Percentiles rank a stretch among this genome's conserved stretches.
phyloP scores from a whole-genome alignment of 805 yeast genomes.

The Wickerhamiella hasegawae region DNA sequence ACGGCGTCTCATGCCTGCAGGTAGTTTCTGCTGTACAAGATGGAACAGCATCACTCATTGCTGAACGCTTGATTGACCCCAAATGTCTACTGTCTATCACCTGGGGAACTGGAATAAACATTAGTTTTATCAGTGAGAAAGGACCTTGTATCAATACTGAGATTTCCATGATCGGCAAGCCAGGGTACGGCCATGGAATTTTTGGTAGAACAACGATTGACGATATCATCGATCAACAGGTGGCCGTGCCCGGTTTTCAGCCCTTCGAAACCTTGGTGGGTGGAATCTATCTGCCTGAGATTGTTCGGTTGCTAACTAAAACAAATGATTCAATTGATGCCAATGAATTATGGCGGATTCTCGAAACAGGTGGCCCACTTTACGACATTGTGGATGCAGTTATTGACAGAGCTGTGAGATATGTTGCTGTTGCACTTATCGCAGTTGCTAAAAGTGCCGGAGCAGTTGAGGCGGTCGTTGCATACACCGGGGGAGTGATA shows the following conservation, averaged over 20 bases:
- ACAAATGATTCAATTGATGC: not conserved
- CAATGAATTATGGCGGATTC: not conserved
- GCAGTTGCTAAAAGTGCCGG: no score
- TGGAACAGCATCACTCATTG: conserved; percentile 13
- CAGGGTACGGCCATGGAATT: not conserved
- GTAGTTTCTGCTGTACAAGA: conserved; percentile 11
- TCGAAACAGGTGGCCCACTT: no score
- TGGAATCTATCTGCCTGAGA: conserved; percentile 8
- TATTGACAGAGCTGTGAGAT: no score
- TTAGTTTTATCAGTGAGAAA: conserved; percentile 3
- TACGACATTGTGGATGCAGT: no score
- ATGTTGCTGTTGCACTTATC: no score
- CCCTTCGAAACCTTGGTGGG: conserved; percentile 13
- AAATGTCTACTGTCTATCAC: conserved; percentile 13
- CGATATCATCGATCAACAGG: not conserved
- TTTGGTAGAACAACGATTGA: not conserved
- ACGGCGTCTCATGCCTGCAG: not conserved
- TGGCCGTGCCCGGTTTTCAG: conserved; percentile 7
- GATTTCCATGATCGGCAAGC: conserved; percentile 11
- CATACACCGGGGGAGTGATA: no score
- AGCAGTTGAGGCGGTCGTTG: no score
- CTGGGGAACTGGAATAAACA: conserved; percentile 16
- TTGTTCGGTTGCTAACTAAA: not conserved
- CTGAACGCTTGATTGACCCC: conserved; percentile 7
- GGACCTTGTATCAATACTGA: conserved; percentile 10